These are phyloP conservation scores for Byssochlamys sp. DNA, from an alignment of 2,329 filamentous ascomycete species.

Conservation along the genomic window DNA sequence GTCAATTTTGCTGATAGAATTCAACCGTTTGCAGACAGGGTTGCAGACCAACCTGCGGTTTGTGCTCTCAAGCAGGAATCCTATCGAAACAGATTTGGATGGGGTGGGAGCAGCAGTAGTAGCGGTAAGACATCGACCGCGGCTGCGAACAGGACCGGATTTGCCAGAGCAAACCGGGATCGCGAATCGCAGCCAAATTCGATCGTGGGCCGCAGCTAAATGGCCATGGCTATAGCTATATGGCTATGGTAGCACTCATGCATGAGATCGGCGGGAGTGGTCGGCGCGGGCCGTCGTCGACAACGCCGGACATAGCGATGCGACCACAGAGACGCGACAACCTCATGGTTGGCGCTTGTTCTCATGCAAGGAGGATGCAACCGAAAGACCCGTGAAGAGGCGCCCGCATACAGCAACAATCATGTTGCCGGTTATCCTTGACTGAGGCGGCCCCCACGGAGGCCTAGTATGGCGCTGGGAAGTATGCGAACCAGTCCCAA, in stretches of 20 bases:
- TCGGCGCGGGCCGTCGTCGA: constrained; percentile 20
- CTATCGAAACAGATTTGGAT: not conserved
- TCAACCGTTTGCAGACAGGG: not conserved
- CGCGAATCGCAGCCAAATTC: not conserved
- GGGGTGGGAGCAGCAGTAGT: not conserved
- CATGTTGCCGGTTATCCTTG: not conserved
- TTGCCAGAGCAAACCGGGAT: not conserved
- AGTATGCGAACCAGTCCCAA: not conserved
- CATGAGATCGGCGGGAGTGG: constrained; percentile 22
- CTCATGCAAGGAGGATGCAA: constrained; percentile 3
- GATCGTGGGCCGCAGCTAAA: not conserved
- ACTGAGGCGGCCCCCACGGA: not conserved
- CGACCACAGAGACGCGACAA: constrained; percentile 3
- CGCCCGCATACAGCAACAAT: not conserved
- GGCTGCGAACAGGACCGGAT: not conserved
- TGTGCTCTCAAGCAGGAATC: not conserved
- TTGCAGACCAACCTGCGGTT: not conserved
- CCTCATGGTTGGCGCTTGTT: constrained; percentile 1
- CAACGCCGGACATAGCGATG: constrained; percentile 16
- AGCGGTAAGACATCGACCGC: not conserved
- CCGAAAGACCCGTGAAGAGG: not conserved
- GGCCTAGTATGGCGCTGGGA: not conserved
- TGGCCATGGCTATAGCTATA: not conserved
- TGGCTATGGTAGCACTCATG: constrained; percentile 9
- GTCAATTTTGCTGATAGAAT: not conserved